Base-by-base conservation (phyloP, 2,329 filamentous ascomycete genomes). In the Neonectria faginata region DNA sequence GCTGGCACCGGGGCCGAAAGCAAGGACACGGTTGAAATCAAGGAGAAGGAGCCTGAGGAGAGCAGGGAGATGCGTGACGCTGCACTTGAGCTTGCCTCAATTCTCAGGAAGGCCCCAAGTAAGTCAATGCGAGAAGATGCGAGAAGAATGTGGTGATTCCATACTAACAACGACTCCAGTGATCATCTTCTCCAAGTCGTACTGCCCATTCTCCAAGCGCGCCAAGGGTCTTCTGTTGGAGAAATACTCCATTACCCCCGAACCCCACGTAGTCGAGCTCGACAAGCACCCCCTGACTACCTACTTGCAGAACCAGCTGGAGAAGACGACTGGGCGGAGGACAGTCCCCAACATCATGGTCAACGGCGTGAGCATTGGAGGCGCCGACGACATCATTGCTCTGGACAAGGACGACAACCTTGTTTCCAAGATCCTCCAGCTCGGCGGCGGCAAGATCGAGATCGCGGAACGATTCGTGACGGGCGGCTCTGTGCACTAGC, bases 311-410 rank as follows among this genome's bases (percentile, higher is more conserved):
- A 86, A 85, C 10, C 85, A 88, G 18, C 83, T 99, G 10, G 85
- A 79, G 16, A 86, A 89, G 64, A 91, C 88, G 75, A 98, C 96
- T 0, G 92, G 92, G 48, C 88, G 95, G 54, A 85, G 83, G 64
- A 99, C 96, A 0, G 96, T 99, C 0, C 96, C 96, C 16, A 99
- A 99, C 76, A 86, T 98, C 39, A 85, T 99, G 71, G 85, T 99
- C 73, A 92, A 93, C 74, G 94, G 93, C 50, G 89, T 91, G 78
- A 96, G 92, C 79, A 93, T 98, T 66, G 96, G 96, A 51, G 96
- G 96, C 22, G 89, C 93, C 54, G 95, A 98, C 76, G 93, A 97
- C 65, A 87, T 99, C 61, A 86, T 88, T 53, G 89, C 87, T 27
- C 82, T 98, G 65, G 89, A 94, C 76, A 79, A 82, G 29, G 84